Percentiles rank a stretch among this genome's conserved stretches.
phyloP scores from a whole-genome alignment of 2,329 filamentous ascomycete genomes.

The Simplicillium sp. region DNA sequence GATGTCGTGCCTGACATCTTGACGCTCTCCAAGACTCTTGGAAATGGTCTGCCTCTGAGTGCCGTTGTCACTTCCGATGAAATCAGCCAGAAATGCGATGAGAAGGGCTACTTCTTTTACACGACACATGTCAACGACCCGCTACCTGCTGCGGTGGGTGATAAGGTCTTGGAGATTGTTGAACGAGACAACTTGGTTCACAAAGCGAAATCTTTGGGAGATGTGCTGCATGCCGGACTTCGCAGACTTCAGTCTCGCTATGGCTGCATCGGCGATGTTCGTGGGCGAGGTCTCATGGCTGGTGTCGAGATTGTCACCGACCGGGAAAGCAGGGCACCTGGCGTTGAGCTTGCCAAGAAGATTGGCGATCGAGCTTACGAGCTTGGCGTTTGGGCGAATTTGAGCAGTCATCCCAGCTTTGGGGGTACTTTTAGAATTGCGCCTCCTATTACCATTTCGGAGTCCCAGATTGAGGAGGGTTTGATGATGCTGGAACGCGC shows the following conservation, averaged over 20 bases:
- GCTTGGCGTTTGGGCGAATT: constrained; percentile 46
- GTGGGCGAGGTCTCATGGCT: constrained; percentile 47
- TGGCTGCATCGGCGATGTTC: constrained; percentile 52
- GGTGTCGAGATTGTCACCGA: constrained; percentile 49
- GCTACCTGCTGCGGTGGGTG: constrained; percentile 47
- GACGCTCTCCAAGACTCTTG: constrained; percentile 51
- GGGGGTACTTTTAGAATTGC: constrained; percentile 50
- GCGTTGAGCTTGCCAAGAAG: constrained; percentile 32
- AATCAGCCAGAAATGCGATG: constrained; percentile 37
- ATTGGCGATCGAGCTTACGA: constrained; percentile 38
- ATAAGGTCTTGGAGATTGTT: constrained; percentile 54
- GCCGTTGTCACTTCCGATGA: constrained; percentile 45
- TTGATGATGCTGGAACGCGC: constrained; percentile 47
- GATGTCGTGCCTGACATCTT: constrained; percentile 48
- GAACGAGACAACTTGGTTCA: constrained; percentile 42
- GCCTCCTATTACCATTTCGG: constrained; percentile 48
- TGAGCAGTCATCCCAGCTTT: constrained; percentile 44
- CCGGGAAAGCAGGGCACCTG: constrained; percentile 34
- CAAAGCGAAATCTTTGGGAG: constrained; percentile 32
- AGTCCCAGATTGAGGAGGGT: constrained; percentile 38
- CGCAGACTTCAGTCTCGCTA: constrained; percentile 36
- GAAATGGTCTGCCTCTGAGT: constrained; percentile 48
- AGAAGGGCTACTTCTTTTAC: constrained; percentile 44
- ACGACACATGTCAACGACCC: constrained; percentile 57
- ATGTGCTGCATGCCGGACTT: constrained; percentile 37